Base-by-base conservation (phyloP, 164 flowering plant species). In the Annona cherimola region DNA sequence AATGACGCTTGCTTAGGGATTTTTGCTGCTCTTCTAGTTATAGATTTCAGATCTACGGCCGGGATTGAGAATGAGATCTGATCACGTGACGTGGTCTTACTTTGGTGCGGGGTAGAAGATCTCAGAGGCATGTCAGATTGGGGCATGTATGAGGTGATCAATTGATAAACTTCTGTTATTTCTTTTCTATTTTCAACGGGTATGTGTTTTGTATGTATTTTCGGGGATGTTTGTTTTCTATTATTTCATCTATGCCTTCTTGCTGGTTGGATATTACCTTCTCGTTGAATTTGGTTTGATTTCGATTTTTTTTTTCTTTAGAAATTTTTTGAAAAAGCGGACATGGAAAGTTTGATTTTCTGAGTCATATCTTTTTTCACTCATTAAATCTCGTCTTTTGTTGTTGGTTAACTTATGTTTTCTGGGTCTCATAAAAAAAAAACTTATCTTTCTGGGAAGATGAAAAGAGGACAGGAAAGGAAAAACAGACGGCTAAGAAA, bases 111-210 rank as follows among this genome's bases (percentile, higher is more conserved):
- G 72, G 14, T 75, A 66, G 67, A 69, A 40, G 63, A 67, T 67
- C 55, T 77, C 60, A 43, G 73, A 72, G 72, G 65, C 42, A 74
- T 75, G 78, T 59, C 78, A 40, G 75, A 75, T 64, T 78, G 75
- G 78, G 67, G 63, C 68, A 40, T 71, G 68, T 72, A 57, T 66
- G 78, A 75, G 68, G 81, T 78, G n/a, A 71, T 73, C 66, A 19
- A 50, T 18, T 57, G 57, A 11, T 16, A 16, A 45, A 20, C 18
- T 63, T 35, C 8, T 44, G 41, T 35, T 39, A 61, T 61, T 61
- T 61, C 3, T 12, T 5, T 6, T 20, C 26, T 61, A 9, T 6
- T 61, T 11, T 61, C 12, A 20, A 61, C 42, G 35, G 35, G 35
- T 26, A 26, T 26, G 35, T 26, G 35, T 26, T 26, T 26, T 26